Evolutionary conservation across 768 basidiomycete species (phyloP).

Genomic region (Termitomyces sp.): DNA sequence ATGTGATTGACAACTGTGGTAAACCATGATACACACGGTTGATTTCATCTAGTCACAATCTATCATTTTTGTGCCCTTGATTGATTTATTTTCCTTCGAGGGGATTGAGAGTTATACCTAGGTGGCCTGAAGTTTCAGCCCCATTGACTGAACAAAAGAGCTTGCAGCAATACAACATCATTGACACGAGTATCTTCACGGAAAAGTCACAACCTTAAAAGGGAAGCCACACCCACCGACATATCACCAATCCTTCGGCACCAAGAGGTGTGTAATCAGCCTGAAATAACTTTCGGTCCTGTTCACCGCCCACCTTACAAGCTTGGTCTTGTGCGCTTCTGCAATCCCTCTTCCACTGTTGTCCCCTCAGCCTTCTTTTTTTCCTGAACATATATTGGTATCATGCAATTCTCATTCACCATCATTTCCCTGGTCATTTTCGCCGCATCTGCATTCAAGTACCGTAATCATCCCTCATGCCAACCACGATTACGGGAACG

Average conservation of each 20-base stretch:
- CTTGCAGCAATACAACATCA: too few relatives aligned
- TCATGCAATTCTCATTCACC: conserved; percentile 23
- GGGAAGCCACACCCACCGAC: background rate
- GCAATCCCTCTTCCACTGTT: background rate
- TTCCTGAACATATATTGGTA: conserved; percentile 15
- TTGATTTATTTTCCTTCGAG: background rate
- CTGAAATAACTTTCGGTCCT: conserved; percentile 25
- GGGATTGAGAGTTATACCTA: too few relatives aligned
- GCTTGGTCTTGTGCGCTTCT: conserved; percentile 28
- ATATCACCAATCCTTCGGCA: too few relatives aligned
- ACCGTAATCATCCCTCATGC: conserved; percentile 23
- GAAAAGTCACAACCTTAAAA: too few relatives aligned
- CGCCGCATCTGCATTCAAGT: conserved; percentile 16
- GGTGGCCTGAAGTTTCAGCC: background rate
- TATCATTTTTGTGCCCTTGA: background rate
- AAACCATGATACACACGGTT: conserved; percentile 28
- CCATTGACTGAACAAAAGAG: background rate
- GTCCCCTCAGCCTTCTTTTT: conserved; percentile 5
- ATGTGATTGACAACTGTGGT: conserved; percentile 74
- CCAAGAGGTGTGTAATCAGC: too few relatives aligned
- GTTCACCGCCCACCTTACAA: conserved; percentile 19
- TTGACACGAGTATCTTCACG: background rate
- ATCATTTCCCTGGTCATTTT: conserved; percentile 14
- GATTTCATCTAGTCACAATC: background rate
- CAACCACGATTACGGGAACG: conserved; percentile 13